Conservation (phyloP, 2,329 filamentous ascomycete genomes). For the Xylariaceae sp. region DNA sequence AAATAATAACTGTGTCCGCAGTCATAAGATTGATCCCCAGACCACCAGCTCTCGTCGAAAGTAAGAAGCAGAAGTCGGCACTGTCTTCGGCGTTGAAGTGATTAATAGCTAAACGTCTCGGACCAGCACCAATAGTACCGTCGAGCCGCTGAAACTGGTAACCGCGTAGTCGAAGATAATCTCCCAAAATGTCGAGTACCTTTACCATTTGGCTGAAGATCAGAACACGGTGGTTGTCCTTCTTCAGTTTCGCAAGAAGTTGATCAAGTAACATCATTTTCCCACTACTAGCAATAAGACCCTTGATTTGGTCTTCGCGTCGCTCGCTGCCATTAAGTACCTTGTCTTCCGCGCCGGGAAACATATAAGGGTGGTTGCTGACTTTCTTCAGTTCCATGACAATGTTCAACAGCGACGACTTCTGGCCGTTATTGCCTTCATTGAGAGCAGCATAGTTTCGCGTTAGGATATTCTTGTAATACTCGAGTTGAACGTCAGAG, state of each 20-base stretch:
- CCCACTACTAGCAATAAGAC: slow-evolving; percentile 92
- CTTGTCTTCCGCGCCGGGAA: slow-evolving; percentile 88
- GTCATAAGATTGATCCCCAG: slow-evolving; percentile 99
- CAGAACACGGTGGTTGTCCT: slow-evolving; percentile 90
- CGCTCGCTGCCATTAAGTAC: slow-evolving; percentile 79
- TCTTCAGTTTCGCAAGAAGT: slow-evolving; percentile 89
- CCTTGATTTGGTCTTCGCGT: slow-evolving; percentile 88
- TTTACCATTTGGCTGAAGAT: slow-evolving; percentile 99
- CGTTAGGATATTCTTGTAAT: slow-evolving; percentile 98
- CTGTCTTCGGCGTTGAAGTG: slow-evolving; percentile 98
- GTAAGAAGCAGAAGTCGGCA: slow-evolving; percentile 92
- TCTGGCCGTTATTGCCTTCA: slow-evolving; percentile 85
- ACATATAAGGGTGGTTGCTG: slow-evolving; percentile 98
- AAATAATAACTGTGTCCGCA: slow-evolving; percentile 95
- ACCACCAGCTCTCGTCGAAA: slow-evolving; percentile 94
- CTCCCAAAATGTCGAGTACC: slow-evolving; percentile 94
- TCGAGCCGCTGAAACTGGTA: slow-evolving; percentile 95
- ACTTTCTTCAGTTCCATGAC: slow-evolving; percentile 99
- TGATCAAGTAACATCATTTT: slow-evolving; percentile 99
- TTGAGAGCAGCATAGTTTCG: slow-evolving; percentile 95
- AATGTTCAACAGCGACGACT: slow-evolving; percentile 93
- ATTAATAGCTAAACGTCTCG: slow-evolving; percentile 91
- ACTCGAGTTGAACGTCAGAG: slow-evolving; percentile 93
- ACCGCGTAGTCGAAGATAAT: slow-evolving; percentile 90
- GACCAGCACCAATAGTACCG: slow-evolving; percentile 87